phyloP scores from a whole-genome alignment of 345 rosid species.

The Camelina neglecta region DNA sequence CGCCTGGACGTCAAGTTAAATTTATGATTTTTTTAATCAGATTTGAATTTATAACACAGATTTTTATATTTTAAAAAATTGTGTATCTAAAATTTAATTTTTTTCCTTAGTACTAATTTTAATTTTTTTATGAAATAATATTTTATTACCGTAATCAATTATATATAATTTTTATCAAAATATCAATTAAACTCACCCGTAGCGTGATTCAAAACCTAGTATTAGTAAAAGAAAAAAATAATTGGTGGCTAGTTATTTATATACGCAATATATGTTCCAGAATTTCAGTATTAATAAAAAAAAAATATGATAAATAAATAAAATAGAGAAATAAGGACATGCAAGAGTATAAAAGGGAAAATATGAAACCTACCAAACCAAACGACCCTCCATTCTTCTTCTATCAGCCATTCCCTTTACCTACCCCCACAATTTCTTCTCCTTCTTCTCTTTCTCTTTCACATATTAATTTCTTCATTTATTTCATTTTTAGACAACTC shows the following conservation, averaged over 20 bases:
- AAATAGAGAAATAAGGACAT: background rate
- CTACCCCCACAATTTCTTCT: conserved; percentile 28
- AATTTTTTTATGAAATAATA: no score
- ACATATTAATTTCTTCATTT: conserved; percentile 22
- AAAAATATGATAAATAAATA: background rate
- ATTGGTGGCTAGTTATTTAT: background rate
- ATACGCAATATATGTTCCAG: background rate
- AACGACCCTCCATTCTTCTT: conserved; percentile 41
- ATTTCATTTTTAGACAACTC: background rate
- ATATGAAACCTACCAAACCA: conserved; percentile 45
- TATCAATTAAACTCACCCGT: no score
- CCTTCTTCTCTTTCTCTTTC: background rate
- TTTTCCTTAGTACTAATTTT: no score
- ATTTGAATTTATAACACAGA: no score
- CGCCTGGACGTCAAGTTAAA: no score
- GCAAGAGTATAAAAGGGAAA: conserved; percentile 5
- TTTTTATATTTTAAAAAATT: no score
- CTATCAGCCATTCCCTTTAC: conserved; percentile 49
- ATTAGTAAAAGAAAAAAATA: no score
- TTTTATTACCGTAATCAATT: no score
- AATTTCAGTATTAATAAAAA: background rate
- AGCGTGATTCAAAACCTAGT: no score
- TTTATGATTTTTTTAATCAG: no score
- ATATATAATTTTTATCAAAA: no score
- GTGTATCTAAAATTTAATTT: no score